Base-by-base conservation (phyloP, 345 rosid genomes). In the Syzygium jambos region DNA sequence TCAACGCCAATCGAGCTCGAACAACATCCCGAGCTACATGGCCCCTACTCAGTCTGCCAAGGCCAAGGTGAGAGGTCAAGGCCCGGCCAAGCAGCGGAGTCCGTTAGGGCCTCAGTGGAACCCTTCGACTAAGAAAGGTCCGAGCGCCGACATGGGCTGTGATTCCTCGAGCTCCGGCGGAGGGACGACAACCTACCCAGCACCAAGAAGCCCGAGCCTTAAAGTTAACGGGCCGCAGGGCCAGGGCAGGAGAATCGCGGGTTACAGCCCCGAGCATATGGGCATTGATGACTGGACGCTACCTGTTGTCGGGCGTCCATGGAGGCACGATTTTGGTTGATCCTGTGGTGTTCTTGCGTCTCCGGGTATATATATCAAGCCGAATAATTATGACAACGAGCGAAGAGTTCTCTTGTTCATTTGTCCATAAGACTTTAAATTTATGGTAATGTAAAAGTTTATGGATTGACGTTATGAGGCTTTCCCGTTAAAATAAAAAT, bases 41-140 rank as follows among this genome's bases (percentile, higher is more conserved):
- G 94, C 95, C 65, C 93, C 94, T 23, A 98, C 99, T 23, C 92
- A 95, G 63, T 98, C 99, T 3, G 98, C 99, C 34, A 96, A 93
- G 89, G 99, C 99, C 85, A 98, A 95, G 94, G 92, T 88, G 17
- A 93, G 99, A 52, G 61, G 88, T 84, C 95, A 92, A 54, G 92
- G 91, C 57, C 52, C 90, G 2, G 55, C 61, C 27, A 93, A 90
- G 90, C 97, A 80, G 78, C 56, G 90, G 25, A 92, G 93, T 87
- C 90, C 95, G 2, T 46, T 38, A 41, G 82, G 86, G 68, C 95
- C 96, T 5, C 95, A 94, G 38, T 95, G 98, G 98, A 97, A 95
- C 93, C 87, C 97, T 52, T 97, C 97, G 3, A 93, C 97, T 6
- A 96, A 91, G 85, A 93, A 90, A 89, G 91, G 88, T 11, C 87